Evolutionary conservation across 768 basidiomycete species (phyloP).

Genomic region (Phaeolepiota aurea): DNA sequence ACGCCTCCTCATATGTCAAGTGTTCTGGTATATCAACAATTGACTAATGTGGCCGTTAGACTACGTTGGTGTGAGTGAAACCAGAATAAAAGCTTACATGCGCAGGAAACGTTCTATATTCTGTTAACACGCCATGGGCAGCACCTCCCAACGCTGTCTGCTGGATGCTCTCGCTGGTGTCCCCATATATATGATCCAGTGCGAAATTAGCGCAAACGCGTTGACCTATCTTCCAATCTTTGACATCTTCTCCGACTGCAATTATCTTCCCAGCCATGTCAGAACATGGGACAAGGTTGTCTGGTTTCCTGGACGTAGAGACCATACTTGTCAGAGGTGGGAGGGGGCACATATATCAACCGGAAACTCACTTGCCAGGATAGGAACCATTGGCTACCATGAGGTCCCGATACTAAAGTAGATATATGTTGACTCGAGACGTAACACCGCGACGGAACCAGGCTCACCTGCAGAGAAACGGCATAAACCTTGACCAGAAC

Average conservation of each 20-base stretch:
- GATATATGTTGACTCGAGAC: not conserved
- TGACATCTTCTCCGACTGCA: constrained; percentile 33
- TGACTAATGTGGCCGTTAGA: no score
- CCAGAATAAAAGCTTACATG: constrained; percentile 10
- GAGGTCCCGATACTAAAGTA: constrained; percentile 42
- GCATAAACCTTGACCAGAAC: constrained; percentile 50
- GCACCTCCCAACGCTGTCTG: constrained; percentile 34
- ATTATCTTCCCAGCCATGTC: constrained; percentile 55
- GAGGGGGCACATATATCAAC: not conserved
- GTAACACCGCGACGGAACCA: not conserved
- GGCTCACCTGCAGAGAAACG: constrained; percentile 42
- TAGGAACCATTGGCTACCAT: constrained; percentile 30
- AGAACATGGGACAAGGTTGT: constrained; percentile 29
- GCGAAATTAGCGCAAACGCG: constrained; percentile 49
- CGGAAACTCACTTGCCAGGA: constrained; percentile 18
- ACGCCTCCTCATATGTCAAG: constrained; percentile 55
- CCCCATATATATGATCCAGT: constrained; percentile 38
- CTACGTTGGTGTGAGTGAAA: no score
- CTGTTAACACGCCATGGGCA: constrained; percentile 42
- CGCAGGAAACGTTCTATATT: constrained; percentile 38
- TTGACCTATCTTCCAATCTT: constrained; percentile 45
- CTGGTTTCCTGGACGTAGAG: constrained; percentile 5
- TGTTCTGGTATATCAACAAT: constrained; percentile 47
- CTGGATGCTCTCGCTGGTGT: constrained; percentile 22
- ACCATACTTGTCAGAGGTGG: not conserved